Base-by-base conservation (phyloP, 177 flowering plant species). In the Vitis hybrid region DNA sequence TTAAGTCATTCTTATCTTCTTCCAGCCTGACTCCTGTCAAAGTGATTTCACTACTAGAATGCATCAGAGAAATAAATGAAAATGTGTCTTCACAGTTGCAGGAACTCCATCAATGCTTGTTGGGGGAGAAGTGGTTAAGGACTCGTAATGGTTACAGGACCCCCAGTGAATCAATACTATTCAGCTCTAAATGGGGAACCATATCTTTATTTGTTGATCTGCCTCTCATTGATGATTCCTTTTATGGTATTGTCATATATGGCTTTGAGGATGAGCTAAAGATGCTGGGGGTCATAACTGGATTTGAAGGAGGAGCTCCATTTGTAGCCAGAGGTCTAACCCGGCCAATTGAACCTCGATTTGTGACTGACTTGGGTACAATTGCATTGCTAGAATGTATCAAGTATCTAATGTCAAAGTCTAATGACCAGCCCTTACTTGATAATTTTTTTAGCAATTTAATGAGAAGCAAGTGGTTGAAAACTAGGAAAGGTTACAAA, bases 211-310 rank as follows among this genome's bases (percentile, higher is more conserved):
- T 26, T 26, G 30, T 26, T 2, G 30, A 26, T 26, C 30, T 26
- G 0, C 30, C 30, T 26, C 30, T 26, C 30, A 26, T 26, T 26
- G 30, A 70, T 59, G 72, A 68, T 2, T 62, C 49, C 4, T 63
- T 54, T 50, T 74, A 74, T 64, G 68, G 76, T 14, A 49, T 26
- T 56, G 13, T 12, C 13, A 62, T 73, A 3, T 23, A 51, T 63
- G 18, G 7, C 7, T 68, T 30, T 21, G 45, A 17, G 32, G 67
- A 21, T 30, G 72, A 73, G 48, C 60, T 68, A 5, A 18, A 54
- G 68, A 26, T 73, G 26, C 66, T 73, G 51, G 76, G 76, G 5
- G 71, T 68, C 34, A 56, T 74, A 10, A 57, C 64, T 4, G 65
- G 67, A 23, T 67, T 74, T 10, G n/a, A 10, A 18, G 68, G 64